Percentiles rank a stretch among this genome's conserved stretches.
These are phyloP conservation scores for Candolleomyces efflorescens DNA, from an alignment of 768 basidiomycete species.

Conservation along the genomic window DNA sequence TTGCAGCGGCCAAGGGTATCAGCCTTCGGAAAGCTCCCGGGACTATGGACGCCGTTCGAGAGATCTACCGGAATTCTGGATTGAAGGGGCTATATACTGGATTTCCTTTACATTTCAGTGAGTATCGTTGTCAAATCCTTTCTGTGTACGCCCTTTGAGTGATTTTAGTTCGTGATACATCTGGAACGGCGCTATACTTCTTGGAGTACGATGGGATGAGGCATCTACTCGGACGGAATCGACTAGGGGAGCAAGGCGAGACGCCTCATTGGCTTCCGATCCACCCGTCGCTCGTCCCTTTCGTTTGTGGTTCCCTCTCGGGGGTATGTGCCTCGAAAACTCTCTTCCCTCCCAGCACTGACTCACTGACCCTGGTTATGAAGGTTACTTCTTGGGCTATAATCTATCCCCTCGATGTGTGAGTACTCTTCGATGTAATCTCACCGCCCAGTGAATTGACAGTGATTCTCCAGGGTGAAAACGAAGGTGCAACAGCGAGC, in stretches of 20 bases:
- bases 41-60: conserved; percentile 72
- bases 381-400: conserved; percentile 78
- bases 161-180: conserved; percentile 74
- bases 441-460: not conserved
- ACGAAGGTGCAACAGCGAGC: conserved; percentile 95
- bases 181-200: conserved; percentile 90
- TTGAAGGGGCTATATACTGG: conserved; percentile 74
- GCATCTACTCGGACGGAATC: conserved; percentile 73
- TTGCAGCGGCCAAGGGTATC: conserved; percentile 75
- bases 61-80: conserved; percentile 67
- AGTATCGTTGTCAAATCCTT: conserved; percentile 18
- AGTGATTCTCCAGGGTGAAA: conserved; percentile 58
- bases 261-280: conserved; percentile 88
- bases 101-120: conserved; percentile 82
- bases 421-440: conserved; percentile 23
- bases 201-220: conserved; percentile 92
- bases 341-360: conserved; percentile 31
- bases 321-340: conserved; percentile 50
- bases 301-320: conserved; percentile 85
- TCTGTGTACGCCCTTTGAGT: conserved; percentile 2
- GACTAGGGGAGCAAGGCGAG: conserved; percentile 75
- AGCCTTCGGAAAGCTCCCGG: conserved; percentile 72
- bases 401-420: conserved; percentile 95
- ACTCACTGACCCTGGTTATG: conserved; percentile 19
- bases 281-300: conserved; percentile 74